These are phyloP conservation scores for Penicillium pancosmium DNA, from an alignment of 495 filamentous ascomycete genomes.

Conservation along the genomic window DNA sequence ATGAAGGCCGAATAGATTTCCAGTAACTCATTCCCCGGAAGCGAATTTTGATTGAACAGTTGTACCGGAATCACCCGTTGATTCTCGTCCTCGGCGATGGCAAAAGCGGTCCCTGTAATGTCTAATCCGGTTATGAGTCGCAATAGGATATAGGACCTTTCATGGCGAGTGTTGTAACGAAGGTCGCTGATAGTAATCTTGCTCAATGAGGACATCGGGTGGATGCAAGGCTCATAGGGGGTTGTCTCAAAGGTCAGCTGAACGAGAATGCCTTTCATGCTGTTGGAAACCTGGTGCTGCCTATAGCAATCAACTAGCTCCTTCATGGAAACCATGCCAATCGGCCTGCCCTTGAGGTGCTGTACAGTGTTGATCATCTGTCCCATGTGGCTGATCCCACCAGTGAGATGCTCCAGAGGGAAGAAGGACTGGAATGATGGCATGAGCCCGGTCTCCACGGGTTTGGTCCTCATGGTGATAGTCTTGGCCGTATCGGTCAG, in stretches of 20 bases:
- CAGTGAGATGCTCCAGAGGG: no score
- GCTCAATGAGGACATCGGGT: background rate
- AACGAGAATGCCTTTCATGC: background rate
- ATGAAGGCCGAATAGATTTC: background rate
- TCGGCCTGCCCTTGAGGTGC: no score
- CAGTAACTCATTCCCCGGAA: background rate
- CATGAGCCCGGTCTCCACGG: no score
- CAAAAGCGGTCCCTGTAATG: background rate
- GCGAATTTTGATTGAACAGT: background rate
- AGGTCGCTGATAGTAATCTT: background rate
- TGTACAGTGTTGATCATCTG: no score
- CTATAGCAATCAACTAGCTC: background rate
- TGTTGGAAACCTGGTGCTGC: background rate
- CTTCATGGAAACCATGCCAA: background rate
- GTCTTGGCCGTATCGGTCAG: no score
- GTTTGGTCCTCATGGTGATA: no score
- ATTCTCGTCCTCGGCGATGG: background rate
- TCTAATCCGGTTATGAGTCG: background rate
- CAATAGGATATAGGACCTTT: background rate
- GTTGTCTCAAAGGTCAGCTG: background rate
- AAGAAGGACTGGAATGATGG: no score
- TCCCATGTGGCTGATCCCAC: no score
- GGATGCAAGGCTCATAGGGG: background rate
- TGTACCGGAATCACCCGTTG: background rate
- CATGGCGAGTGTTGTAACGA: background rate